Evolutionary conservation across 2,329 filamentous ascomycete species (phyloP).

Genomic region (Trichoderma cornu-damae): DNA sequence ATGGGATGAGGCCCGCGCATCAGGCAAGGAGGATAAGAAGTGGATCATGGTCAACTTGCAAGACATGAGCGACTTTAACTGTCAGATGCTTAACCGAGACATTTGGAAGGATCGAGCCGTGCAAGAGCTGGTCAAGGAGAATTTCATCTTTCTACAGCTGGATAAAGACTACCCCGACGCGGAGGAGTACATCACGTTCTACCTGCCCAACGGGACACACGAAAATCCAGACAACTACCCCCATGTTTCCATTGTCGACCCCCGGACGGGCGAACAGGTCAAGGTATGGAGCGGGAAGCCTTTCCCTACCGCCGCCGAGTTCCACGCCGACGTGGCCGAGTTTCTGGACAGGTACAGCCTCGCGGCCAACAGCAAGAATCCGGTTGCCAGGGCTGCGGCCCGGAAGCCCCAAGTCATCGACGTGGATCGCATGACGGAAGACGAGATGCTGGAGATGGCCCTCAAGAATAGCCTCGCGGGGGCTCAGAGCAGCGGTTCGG

Average conservation of each 20-base stretch:
- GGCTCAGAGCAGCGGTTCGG: constrained; percentile 25
- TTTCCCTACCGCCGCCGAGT: constrained; percentile 70
- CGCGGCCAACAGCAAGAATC: constrained; percentile 83
- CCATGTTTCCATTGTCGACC: constrained; percentile 93
- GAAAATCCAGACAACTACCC: constrained; percentile 89
- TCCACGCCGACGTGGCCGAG: constrained; percentile 86
- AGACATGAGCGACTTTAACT: constrained; percentile 88
- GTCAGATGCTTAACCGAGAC: constrained; percentile 88
- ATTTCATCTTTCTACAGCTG: constrained; percentile 95
- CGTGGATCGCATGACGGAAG: constrained; percentile 86
- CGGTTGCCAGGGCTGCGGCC: constrained; percentile 63
- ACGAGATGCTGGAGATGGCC: constrained; percentile 94
- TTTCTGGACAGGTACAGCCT: constrained; percentile 97
- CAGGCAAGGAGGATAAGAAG: constrained; percentile 83
- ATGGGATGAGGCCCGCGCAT: constrained; percentile 80
- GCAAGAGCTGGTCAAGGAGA: constrained; percentile 74
- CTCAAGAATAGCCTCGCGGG: constrained; percentile 78
- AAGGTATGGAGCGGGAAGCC: constrained; percentile 90
- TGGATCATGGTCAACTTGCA: constrained; percentile 97
- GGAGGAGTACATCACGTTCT: constrained; percentile 81
- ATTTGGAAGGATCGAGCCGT: constrained; percentile 88
- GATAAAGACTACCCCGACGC: constrained; percentile 77
- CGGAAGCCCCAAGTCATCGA: constrained; percentile 66
- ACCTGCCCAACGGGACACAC: constrained; percentile 65
- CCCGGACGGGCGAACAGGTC: constrained; percentile 91